Evolutionary conservation across 805 yeast genomes (phyloP).

Genomic region (Priceomyces fermenticarens): DNA sequence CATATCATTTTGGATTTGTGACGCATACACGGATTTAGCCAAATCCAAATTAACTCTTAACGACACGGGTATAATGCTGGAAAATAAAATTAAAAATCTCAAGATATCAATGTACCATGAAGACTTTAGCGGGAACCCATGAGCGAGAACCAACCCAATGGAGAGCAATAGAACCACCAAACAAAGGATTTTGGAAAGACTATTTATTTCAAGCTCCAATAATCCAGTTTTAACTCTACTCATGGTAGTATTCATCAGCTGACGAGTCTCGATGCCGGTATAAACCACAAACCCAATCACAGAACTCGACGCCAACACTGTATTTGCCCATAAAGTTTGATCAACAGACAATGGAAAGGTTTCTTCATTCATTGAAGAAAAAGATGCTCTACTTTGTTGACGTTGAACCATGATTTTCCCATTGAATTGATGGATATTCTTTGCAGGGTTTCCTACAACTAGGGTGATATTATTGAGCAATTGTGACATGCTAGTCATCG

Average conservation of each 20-base stretch:
- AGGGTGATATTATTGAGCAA: conserved; percentile 47
- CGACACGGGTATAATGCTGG: conserved; percentile 95
- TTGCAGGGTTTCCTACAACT: conserved; percentile 81
- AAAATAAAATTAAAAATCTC: conserved; percentile 87
- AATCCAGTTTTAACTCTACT: conserved; percentile 88
- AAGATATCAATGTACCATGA: conserved; percentile 90
- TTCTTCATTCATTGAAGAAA: conserved; percentile 31
- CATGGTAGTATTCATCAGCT: conserved; percentile 86
- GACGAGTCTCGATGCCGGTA: conserved; percentile 92
- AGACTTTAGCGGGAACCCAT: conserved; percentile 58
- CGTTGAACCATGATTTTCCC: conserved; percentile 65
- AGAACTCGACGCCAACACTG: conserved; percentile 91
- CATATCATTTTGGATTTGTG: conserved; percentile 86
- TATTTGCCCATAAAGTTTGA: conserved; percentile 97
- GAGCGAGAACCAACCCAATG: conserved; percentile 70
- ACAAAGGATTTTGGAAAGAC: conserved; percentile 83
- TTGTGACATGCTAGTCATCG: conserved; percentile 42
- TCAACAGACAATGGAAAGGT: conserved; percentile 74
- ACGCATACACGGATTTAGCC: conserved; percentile 94
- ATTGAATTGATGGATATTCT: conserved; percentile 73
- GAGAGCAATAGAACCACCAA: conserved; percentile 79
- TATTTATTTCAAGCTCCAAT: conserved; percentile 86
- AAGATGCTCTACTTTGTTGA: conserved; percentile 15
- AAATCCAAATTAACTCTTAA: conserved; percentile 90
- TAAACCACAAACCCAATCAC: conserved; percentile 86